A percentile compares a stretch with the other conserved stretches of the same genome.
These are phyloP conservation scores for Panicum virgatum DNA, from an alignment of 202 grass and related monocot species.

Conservation along the genomic window DNA sequence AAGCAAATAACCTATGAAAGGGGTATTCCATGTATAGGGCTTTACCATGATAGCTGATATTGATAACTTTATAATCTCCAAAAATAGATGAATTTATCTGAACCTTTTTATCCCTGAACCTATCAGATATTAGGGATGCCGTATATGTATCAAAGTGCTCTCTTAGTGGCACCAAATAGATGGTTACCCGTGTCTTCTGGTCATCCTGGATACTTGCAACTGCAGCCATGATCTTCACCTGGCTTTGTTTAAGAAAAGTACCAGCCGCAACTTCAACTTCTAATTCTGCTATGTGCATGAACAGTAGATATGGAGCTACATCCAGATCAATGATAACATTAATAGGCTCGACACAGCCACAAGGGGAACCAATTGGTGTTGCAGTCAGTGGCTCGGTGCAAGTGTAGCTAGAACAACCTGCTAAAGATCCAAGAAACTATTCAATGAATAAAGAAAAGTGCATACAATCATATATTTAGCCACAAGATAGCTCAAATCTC, in stretches of 20 bases:
- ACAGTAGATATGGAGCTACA: slow-evolving; percentile 78
- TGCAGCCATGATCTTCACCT: slow-evolving; percentile 98
- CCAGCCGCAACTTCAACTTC: slow-evolving; percentile 92
- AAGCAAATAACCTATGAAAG: slow-evolving; percentile 8
- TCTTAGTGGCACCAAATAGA: slow-evolving; percentile 94
- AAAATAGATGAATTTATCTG: slow-evolving; percentile 74
- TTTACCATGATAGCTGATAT: slow-evolving; percentile 87
- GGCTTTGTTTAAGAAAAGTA: slow-evolving; percentile 93
- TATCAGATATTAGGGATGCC: slow-evolving; percentile 76
- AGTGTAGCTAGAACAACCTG: slow-evolving; percentile 75
- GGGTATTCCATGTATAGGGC: slow-evolving; percentile 23
- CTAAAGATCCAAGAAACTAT: slow-evolving; percentile 42
- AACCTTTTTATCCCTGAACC: slow-evolving; percentile 82
- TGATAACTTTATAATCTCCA: slow-evolving; percentile 80
- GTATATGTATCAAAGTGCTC: slow-evolving; percentile 83
- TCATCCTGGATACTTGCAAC: slow-evolving; percentile 69
- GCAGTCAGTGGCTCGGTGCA: slow-evolving; percentile 73
- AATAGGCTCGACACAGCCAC: slow-evolving; percentile 86
- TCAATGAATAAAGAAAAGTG: slow-evolving; percentile 25
- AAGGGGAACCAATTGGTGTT: slow-evolving; percentile 75
- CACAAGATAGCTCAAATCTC: neutral
- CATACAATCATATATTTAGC: neutral
- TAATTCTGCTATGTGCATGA: slow-evolving; percentile 76
- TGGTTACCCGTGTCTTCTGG: slow-evolving; percentile 75
- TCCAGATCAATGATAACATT: slow-evolving; percentile 70